Percentiles rank a stretch among this genome's conserved stretches.
Conservation (phyloP, 805 yeast species). For the Yarrowia deformans region DNA sequence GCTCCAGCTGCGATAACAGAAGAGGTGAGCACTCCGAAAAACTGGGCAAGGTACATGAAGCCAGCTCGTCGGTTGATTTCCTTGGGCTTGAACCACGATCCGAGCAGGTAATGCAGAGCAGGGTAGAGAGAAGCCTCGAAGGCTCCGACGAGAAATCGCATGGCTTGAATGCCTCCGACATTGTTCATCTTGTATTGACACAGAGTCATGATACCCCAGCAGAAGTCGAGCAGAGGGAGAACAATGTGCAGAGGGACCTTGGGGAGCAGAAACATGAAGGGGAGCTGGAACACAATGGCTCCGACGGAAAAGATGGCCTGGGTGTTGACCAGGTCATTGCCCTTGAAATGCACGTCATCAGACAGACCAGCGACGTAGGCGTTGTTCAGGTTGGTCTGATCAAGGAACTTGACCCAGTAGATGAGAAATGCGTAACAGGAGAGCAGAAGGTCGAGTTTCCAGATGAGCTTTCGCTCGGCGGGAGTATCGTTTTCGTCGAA, state of each 20-base stretch:
- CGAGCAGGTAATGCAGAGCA: conserved; percentile 51
- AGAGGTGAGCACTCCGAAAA: conserved; percentile 65
- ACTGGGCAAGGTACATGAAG: conserved; percentile 66
- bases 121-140: conserved; percentile 73
- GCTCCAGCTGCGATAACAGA: conserved; percentile 69
- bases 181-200: conserved; percentile 59
- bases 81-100: conserved; percentile 62
- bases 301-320: conserved; percentile 66
- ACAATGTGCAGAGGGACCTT: conserved; percentile 62
- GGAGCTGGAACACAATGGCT: conserved; percentile 64
- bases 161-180: conserved; percentile 61
- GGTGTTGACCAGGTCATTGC: conserved; percentile 65
- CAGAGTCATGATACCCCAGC: conserved; percentile 72
- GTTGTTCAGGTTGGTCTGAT: conserved; percentile 63
- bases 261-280: conserved; percentile 64
- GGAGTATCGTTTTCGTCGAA: conserved; percentile 59
- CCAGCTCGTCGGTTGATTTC: conserved; percentile 68
- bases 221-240: conserved; percentile 62
- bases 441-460: conserved; percentile 62
- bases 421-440: conserved; percentile 64
- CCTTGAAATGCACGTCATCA: conserved; percentile 61
- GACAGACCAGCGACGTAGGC: conserved; percentile 71
- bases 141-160: conserved; percentile 69
- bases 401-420: conserved; percentile 72
- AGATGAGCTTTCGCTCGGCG: conserved; percentile 56